These are phyloP conservation scores for Rhizopogon salebrosus DNA, from an alignment of 768 basidiomycete genomes.

Conservation along the genomic window DNA sequence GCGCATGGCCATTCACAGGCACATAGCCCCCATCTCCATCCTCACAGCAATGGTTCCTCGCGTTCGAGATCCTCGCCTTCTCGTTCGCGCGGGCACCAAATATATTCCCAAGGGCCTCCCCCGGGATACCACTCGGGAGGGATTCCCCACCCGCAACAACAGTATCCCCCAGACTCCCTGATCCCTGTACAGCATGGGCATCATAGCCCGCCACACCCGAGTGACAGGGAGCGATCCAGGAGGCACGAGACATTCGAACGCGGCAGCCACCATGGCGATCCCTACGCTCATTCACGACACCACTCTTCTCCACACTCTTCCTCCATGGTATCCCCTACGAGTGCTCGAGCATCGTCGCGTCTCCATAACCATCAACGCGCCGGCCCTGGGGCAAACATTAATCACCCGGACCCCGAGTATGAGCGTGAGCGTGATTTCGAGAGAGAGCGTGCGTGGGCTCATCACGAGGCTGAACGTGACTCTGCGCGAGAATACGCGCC, in stretches of 20 bases:
- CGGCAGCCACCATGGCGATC: constrained; percentile 27
- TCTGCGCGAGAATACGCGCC: constrained; percentile 25
- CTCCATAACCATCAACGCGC: constrained; percentile 64
- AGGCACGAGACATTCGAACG: constrained; percentile 45
- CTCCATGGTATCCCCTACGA: constrained; percentile 29
- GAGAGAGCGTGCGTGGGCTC: constrained; percentile 34
- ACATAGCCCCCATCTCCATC: constrained; percentile 38
- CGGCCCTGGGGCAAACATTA: constrained; percentile 56
- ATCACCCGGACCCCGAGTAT: constrained; percentile 29
- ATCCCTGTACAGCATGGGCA: constrained; percentile 39
- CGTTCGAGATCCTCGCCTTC: constrained; percentile 45
- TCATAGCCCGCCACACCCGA: constrained; percentile 44
- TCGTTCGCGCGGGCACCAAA: constrained; percentile 44
- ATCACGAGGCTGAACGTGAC: constrained; percentile 38
- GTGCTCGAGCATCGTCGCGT: constrained; percentile 32
- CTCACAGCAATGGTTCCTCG: constrained; percentile 35
- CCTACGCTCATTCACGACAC: constrained; percentile 27
- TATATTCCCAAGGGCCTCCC: constrained; percentile 26
- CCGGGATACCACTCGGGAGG: constrained; percentile 32
- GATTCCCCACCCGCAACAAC: constrained; percentile 34
- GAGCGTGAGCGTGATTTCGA: constrained; percentile 47
- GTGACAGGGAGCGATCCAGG: constrained; percentile 40
- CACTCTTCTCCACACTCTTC: constrained; percentile 31
- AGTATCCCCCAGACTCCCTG: constrained; percentile 40
- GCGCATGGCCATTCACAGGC: constrained; percentile 30